Evolutionary conservation across 169 alveolate genomes (phyloP).

Genomic region (Condylostoma magnum): DNA sequence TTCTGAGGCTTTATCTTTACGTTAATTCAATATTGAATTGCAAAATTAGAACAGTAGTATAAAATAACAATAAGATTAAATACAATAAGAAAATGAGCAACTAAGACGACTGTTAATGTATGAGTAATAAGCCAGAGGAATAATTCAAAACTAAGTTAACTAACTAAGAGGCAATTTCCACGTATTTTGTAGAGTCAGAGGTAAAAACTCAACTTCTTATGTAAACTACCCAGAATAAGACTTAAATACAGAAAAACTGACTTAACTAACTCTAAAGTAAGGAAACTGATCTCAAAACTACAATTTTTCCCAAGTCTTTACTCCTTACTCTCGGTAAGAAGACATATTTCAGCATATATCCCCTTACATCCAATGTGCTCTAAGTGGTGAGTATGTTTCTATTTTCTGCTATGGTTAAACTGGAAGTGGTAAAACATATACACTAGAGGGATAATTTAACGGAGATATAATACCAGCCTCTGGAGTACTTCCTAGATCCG

Average conservation of each 20-base stretch:
- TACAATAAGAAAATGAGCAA: too few relatives aligned
- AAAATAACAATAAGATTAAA: too few relatives aligned
- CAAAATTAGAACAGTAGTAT: too few relatives aligned
- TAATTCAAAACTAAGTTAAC: slow-evolving; percentile 31
- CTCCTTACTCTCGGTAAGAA: slow-evolving; percentile 22
- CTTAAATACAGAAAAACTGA: slow-evolving; percentile 7
- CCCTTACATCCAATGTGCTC: slow-evolving; percentile 37
- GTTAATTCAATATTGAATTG: too few relatives aligned
- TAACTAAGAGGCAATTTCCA: slow-evolving; percentile 36
- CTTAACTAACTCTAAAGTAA: not conserved
- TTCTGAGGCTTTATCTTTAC: too few relatives aligned
- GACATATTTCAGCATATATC: slow-evolving; percentile 39
- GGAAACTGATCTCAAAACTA: not conserved
- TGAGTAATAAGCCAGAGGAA: slow-evolving; percentile 34
- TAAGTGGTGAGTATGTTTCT: slow-evolving; percentile 52
- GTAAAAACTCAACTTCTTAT: not conserved
- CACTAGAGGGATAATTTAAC: slow-evolving; percentile 42
- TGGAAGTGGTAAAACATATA: slow-evolving; percentile 57
- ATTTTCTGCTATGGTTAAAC: slow-evolving; percentile 54
- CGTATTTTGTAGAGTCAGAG: slow-evolving; percentile 50
- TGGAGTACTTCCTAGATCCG: slow-evolving; percentile 51
- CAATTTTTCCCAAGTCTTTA: slow-evolving; percentile 41
- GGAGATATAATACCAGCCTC: not conserved
- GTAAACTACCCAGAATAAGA: slow-evolving; percentile 25
- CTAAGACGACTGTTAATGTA: too few relatives aligned